phyloP scores from a whole-genome alignment of 2,329 filamentous ascomycete species.

The Colletotrichum godetiae region DNA sequence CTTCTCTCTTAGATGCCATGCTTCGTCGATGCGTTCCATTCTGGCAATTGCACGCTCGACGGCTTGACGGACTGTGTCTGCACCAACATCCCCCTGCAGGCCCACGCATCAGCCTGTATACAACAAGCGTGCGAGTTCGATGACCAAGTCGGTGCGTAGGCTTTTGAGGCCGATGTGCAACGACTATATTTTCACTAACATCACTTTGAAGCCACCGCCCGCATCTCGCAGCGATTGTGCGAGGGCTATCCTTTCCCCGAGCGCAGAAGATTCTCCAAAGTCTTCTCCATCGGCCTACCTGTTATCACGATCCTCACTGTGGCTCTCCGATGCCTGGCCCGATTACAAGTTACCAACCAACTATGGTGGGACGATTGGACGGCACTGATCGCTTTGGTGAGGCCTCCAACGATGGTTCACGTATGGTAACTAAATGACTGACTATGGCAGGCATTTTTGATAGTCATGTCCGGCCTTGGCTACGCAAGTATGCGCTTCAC shows the following conservation, averaged over 20 bases:
- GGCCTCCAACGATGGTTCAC: not conserved
- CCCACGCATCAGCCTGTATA: constrained; percentile 26
- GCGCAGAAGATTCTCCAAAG: not conserved
- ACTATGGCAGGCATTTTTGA: constrained; percentile 2
- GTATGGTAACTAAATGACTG: not conserved
- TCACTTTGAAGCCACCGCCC: not conserved
- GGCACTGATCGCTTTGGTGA: constrained; percentile 22
- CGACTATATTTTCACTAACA: not conserved
- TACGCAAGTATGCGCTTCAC: constrained; percentile 1
- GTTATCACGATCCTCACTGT: constrained; percentile 13
- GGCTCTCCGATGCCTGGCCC: constrained; percentile 14
- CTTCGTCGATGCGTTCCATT: constrained; percentile 16
- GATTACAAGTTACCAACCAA: constrained; percentile 2
- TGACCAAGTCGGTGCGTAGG: constrained; percentile 19
- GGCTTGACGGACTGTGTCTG: constrained; percentile 24
- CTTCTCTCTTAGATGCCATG: constrained; percentile 15
- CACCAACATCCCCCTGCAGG: constrained; percentile 24
- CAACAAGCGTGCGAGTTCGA: constrained; percentile 23
- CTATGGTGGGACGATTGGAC: constrained; percentile 36
- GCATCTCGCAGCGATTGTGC: constrained; percentile 13
- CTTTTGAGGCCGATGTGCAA: too few relatives aligned
- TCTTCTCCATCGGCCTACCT: constrained; percentile 17
- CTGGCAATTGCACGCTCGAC: constrained; percentile 16
- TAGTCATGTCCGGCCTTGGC: not conserved
- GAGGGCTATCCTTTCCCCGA: constrained; percentile 6